Base-by-base conservation (phyloP, 2,329 filamentous ascomycete genomes). In the Aspergillus amoenus region DNA sequence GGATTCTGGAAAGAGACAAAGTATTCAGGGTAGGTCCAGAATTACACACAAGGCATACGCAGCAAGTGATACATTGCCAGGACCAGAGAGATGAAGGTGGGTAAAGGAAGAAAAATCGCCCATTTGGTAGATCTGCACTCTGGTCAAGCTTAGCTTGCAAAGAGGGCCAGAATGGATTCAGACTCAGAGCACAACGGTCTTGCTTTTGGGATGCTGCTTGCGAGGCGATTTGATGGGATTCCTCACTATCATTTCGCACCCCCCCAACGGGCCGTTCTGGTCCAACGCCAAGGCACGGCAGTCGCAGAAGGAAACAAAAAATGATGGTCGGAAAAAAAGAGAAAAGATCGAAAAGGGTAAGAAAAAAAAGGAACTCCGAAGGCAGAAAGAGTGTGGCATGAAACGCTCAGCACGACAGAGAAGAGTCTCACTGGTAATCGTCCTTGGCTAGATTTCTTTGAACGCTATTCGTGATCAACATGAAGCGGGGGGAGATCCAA, bases 81-180 rank as follows among this genome's bases (percentile, higher is more conserved):
- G 21, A 21, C 21, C 21, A 60, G 60, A 56, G 58, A 58, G 60
- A 49, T 60, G 58, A 59, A 65, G 62, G 60, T 60, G 59, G 62
- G 55, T 59, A 59, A 58, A 59, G 47, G 43, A 51, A 57, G 49
- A 59, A 40, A 60, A 60, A 56, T 52, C 60, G 55, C 61, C 58
- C 60, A 66, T 65, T 66, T 62, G 64, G 64, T 58, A 54, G 63
- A 65, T 64, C 61, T 59, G 61, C 58, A 54, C 59, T 59, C 57
- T 58, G 60, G 61, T 59, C 62, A 65, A 65, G 64, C 64, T 66
- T 64, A 65, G 59, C 58, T 63, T 63, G 62, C 56, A 63, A 60
- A 58, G 58, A 52, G 51, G 49, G 46, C 49, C 52, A 56, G 57
- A 9, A 61, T 49, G 6, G 34, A 37, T n/a, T 37, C 34, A 37